Evolutionary conservation across 2,329 filamentous ascomycete genomes (phyloP), one percentile per base, ranked within the genome.

Genomic region (Claviceps spartinae): DNA sequence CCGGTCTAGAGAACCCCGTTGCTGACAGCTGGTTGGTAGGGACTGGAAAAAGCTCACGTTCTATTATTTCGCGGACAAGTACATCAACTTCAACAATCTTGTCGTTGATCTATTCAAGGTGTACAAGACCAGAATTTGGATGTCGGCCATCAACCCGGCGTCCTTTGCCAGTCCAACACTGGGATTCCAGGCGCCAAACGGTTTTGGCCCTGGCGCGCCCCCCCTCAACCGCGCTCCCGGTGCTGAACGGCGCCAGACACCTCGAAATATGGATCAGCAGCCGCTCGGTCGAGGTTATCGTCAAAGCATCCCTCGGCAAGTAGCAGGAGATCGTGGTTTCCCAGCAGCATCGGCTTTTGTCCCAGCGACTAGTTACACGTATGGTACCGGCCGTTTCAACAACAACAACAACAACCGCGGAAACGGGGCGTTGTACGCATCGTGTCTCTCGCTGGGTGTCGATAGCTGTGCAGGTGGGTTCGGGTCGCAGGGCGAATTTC

Each of bases 1-100:
- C 30, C 11, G 30, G 16, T 37, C 14, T 22, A n/a, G 11, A 46
- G 18, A 13, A 37, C 22, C 11, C 7, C 37, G 7, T 45, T 41
- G 18, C 58, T 57, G 53, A 62, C 50, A 14, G 11, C n/a, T 20
- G 16, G 37, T 11, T 30, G 30, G 9, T 60, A 96, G 91, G 83
- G 93, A 98, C 66, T 96, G 89, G 82, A 95, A 97, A 71, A 98
- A 98, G 67, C 73, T 98, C 52, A 98, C 94, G 0, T 97, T 97
- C 69, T 98, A 96, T 72, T 98, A 97, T 70, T 98, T 96, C 65
- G 91, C 93, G 51, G 90, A 96, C 63, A 83, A 88, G 0, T 98
- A 98, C 66, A 95, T 98, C 74, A 97, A 97, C 71, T 98, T 98
- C 77, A 98, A 98, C 66, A 88, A 88, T 2, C 80, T 98, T 16